A percentile compares a stretch with the other conserved stretches of the same genome.
Evolutionary conservation across 148 eudicot species (phyloP).

Genomic region (Talinum fruticosum): DNA sequence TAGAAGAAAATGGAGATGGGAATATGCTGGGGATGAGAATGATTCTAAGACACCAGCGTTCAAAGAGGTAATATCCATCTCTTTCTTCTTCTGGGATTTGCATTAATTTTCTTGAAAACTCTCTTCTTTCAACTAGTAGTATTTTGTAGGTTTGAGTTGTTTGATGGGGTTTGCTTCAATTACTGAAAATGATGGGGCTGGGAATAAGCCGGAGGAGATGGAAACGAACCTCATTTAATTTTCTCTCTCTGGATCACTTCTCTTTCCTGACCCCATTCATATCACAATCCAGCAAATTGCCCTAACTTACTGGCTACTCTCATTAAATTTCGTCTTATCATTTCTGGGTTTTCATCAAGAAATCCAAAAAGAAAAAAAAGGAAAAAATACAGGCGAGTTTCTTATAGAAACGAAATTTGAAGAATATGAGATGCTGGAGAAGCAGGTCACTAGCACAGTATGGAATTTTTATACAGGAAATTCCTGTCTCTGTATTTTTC

Average conservation of each 20-base stretch:
- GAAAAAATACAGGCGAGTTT: background rate
- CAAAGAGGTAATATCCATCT: constrained; percentile 54
- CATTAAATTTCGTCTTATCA: constrained; percentile 3
- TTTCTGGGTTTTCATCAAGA: background rate
- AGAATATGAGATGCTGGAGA: constrained; percentile 18
- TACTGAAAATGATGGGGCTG: constrained; percentile 21
- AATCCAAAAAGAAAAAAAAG: background rate
- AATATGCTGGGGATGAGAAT: constrained; percentile 34
- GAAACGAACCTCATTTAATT: constrained; percentile 16
- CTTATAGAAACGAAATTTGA: constrained; percentile 8
- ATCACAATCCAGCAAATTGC: constrained; percentile 8
- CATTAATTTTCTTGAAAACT: background rate
- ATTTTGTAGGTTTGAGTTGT: constrained; percentile 18
- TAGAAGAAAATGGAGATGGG: constrained; percentile 39
- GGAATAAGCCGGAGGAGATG: background rate
- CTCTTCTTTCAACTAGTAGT: background rate
- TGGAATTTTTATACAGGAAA: too few species aligned
- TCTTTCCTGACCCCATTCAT: constrained; percentile 17
- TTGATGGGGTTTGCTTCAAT: constrained; percentile 11
- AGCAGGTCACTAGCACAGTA: constrained; percentile 6
- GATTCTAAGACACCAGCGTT: constrained; percentile 50
- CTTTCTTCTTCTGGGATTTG: background rate
- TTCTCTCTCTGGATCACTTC: background rate
- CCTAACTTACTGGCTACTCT: constrained; percentile 7
- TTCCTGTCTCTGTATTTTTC: background rate